Conservation (phyloP, 2,329 filamentous ascomycete species). For the Sporothrix pseudoabietina region DNA sequence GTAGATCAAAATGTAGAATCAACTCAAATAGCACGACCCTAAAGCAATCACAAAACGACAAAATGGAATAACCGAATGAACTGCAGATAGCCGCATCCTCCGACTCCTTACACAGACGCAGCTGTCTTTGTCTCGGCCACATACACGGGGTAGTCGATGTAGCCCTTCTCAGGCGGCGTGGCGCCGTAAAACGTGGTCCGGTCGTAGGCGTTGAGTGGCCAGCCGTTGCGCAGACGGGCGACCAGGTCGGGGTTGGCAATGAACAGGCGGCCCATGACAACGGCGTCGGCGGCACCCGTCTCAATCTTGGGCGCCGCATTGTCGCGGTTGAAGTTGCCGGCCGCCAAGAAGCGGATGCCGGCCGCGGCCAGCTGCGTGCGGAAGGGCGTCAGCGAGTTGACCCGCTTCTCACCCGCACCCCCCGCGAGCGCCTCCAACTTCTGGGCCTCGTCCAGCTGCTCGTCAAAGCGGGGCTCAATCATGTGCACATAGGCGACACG, state of each 20-base stretch:
- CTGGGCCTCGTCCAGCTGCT: slow-evolving; percentile 39
- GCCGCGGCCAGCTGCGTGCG: slow-evolving; percentile 51
- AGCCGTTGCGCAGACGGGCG: slow-evolving; percentile 44
- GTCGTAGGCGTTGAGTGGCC: slow-evolving; percentile 45
- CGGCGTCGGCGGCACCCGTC: slow-evolving; percentile 35
- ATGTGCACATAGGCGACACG: slow-evolving; percentile 59
- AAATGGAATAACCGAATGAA: neutral
- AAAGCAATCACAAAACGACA: slow-evolving; percentile 20
- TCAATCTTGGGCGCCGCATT: slow-evolving; percentile 38
- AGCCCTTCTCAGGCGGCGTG: slow-evolving; percentile 44
- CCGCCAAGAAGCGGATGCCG: slow-evolving; percentile 43
- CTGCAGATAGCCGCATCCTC: neutral
- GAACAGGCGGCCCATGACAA: slow-evolving; percentile 49
- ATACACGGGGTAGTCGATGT: slow-evolving; percentile 44
- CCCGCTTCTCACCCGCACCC: slow-evolving; percentile 46
- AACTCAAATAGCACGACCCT: neutral
- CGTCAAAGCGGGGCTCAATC: slow-evolving; percentile 34
- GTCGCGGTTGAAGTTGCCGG: slow-evolving; percentile 38
- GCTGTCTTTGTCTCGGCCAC: neutral
- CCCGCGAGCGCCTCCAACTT: slow-evolving; percentile 50
- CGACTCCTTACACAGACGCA: neutral
- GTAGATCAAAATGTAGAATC: neutral
- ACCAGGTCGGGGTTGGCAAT: slow-evolving; percentile 51
- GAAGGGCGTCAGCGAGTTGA: slow-evolving; percentile 33
- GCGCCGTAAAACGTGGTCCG: slow-evolving; percentile 46